Evolutionary conservation across 23 red algal genomes (phyloP), one percentile per base, ranked within the genome.

Genomic region (Gracilariopsis chorda): DNA sequence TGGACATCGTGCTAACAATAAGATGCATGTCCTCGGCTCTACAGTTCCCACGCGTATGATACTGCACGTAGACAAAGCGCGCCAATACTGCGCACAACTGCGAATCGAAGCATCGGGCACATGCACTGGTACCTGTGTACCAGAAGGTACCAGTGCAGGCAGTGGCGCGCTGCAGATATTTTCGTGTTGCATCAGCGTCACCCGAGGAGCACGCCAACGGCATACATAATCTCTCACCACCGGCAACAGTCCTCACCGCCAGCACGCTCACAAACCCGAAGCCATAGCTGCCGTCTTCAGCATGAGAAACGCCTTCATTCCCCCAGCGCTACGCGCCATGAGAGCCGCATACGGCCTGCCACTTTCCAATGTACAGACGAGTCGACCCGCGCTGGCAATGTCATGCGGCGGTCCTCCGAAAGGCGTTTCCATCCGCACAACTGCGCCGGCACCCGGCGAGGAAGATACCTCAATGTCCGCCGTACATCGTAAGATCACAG

Each of bases 401-500:
- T 39, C 33, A 30, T 68, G 62, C 32, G 62, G 62, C 7, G 62
- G 62, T 1, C 62, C 62, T 0, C 62, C 62, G 32, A 68, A 68
- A 39, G 62, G 62, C 6, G 62, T 68, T 68, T 68, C 62, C 28
- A 84, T 84, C 41, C 59, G 80, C 56, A 55, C 72, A 27, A 65
- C 35, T 25, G 53, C 56, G 34, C 56, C 80, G 8, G 52, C 80
- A 23, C 35, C 80, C 23, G 40, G 52, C 36, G 80, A 84, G 17
- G 78, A 61, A 17, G 83, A 88, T 2, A 74, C 48, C 29, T 62
- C 55, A 7, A 88, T 88, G 60, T 25, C 30, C 23, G 9, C 62
- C 51, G 83, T 88, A 5, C 65, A 90, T 2, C 36, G 70, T 13
- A 90, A 90, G 57, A 78, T 90, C 53, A 65, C 33, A 21, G 68